phyloP scores from a whole-genome alignment of 371 early-diverging fungal genomes.

The Zychaea mexicana region DNA sequence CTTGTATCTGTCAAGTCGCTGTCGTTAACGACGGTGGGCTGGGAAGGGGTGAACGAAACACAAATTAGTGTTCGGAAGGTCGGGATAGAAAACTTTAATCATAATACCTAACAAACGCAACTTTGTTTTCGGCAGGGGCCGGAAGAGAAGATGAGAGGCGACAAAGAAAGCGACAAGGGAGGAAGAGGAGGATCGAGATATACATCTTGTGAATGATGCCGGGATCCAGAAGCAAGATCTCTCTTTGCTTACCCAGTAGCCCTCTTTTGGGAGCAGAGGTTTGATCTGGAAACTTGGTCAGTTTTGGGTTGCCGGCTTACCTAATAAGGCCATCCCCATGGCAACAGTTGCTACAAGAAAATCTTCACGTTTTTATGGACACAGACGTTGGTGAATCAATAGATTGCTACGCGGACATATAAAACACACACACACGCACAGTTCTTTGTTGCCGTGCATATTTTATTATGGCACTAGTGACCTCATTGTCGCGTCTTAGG shows the following conservation, averaged over 20 bases:
- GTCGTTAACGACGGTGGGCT: neutral
- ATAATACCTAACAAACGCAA: neutral
- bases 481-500: no score
- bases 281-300: no score
- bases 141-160: neutral
- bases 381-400: neutral
- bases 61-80: neutral
- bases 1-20: neutral
- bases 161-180: neutral
- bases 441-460: neutral
- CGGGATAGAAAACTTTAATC: slow-evolving; percentile 3
- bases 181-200: neutral
- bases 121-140: slow-evolving; percentile 1
- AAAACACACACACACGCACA: no score
- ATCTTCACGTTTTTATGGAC: neutral
- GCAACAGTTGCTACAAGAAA: neutral
- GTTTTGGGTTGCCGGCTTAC: neutral
- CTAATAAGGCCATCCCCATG: neutral
- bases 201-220: neutral
- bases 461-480: neutral
- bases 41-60: neutral
- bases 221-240: neutral
- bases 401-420: no score
- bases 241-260: neutral
- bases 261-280: neutral